phyloP scores from a whole-genome alignment of 495 filamentous ascomycete species.

The Talaromyces proteolyticus region DNA sequence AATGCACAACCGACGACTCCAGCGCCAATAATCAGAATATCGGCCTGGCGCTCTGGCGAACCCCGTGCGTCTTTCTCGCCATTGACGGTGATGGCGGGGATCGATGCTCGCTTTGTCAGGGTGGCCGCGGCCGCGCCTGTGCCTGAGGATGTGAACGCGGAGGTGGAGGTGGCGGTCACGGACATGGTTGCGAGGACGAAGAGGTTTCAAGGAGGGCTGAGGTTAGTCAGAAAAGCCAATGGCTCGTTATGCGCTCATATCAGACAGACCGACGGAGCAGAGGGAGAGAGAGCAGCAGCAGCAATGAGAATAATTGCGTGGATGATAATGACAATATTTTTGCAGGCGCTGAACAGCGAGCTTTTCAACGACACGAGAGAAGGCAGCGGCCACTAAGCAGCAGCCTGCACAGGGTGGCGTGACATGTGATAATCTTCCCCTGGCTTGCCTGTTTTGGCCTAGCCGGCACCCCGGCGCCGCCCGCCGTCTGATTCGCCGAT shows the following conservation, averaged over 20 bases:
- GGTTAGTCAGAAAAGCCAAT: slow-evolving; percentile 8
- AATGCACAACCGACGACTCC: slow-evolving; percentile 86
- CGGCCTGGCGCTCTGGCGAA: slow-evolving; percentile 47
- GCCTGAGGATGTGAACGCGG: slow-evolving; percentile 4
- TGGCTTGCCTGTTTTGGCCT: too few species aligned
- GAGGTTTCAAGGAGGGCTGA: background rate
- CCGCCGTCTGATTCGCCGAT: background rate
- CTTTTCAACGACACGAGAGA: too few species aligned
- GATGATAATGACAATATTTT: background rate
- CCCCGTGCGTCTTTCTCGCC: slow-evolving; percentile 16
- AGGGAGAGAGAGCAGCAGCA: slow-evolving; percentile 6
- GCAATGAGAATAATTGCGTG: slow-evolving; percentile 17
- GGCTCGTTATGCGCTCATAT: background rate
- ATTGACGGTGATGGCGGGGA: background rate
- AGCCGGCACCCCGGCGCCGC: background rate
- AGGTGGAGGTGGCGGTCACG: slow-evolving; percentile 3
- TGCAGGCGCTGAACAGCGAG: background rate
- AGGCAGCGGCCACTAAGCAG: too few species aligned
- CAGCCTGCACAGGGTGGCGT: slow-evolving; percentile 21
- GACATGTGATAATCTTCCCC: slow-evolving; percentile 28
- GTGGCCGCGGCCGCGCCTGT: slow-evolving; percentile 1
- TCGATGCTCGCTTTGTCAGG: background rate
- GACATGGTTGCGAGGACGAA: slow-evolving; percentile 5
- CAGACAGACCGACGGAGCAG: too few species aligned
- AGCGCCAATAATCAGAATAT: slow-evolving; percentile 86